A percentile compares a stretch with the other conserved stretches of the same genome.
Conservation (phyloP, 2,329 filamentous ascomycete genomes). For the Endocalyx cinctus region DNA sequence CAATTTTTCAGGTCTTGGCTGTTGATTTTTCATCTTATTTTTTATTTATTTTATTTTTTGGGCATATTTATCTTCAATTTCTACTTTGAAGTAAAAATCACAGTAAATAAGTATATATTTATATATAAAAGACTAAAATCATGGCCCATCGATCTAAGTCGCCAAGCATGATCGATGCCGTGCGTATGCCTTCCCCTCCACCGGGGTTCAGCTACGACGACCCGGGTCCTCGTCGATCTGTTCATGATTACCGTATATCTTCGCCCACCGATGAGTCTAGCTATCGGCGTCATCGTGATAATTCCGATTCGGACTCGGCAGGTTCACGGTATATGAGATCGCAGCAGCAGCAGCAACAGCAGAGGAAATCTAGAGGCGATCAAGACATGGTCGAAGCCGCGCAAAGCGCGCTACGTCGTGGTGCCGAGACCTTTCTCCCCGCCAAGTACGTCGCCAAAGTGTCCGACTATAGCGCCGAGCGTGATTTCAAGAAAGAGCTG, state of each 20-base stretch:
- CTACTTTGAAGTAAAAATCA: too few species aligned
- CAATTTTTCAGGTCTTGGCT: too few species aligned
- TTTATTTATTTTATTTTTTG: too few species aligned
- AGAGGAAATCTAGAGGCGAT: slow-evolving; percentile 19
- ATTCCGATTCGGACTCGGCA: slow-evolving; percentile 9
- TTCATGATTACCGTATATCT: slow-evolving; percentile 26
- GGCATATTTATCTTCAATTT: too few species aligned
- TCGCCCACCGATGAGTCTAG: slow-evolving; percentile 7
- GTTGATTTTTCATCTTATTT: too few species aligned
- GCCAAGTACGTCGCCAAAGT: slow-evolving; percentile 25
- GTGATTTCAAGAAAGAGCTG: slow-evolving; percentile 27
- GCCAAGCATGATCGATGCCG: slow-evolving; percentile 35
- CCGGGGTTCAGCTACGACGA: slow-evolving; percentile 38
- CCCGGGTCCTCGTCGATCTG: slow-evolving; percentile 23
- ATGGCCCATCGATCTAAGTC: too few species aligned
- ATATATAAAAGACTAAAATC: too few species aligned
- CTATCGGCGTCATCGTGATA: slow-evolving; percentile 15
- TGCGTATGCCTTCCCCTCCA: slow-evolving; percentile 35
- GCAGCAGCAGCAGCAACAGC: slow-evolving; percentile 6
- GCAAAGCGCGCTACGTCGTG: slow-evolving; percentile 21
- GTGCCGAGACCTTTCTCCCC: slow-evolving; percentile 25
- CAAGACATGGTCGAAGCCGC: slow-evolving; percentile 20
- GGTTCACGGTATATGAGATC: slow-evolving; percentile 10
- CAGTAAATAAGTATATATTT: too few species aligned
- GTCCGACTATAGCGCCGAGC: slow-evolving; percentile 26